These are phyloP conservation scores for Ophiostoma fasciatum DNA, from an alignment of 2,329 filamentous ascomycete species.

Conservation along the genomic window DNA sequence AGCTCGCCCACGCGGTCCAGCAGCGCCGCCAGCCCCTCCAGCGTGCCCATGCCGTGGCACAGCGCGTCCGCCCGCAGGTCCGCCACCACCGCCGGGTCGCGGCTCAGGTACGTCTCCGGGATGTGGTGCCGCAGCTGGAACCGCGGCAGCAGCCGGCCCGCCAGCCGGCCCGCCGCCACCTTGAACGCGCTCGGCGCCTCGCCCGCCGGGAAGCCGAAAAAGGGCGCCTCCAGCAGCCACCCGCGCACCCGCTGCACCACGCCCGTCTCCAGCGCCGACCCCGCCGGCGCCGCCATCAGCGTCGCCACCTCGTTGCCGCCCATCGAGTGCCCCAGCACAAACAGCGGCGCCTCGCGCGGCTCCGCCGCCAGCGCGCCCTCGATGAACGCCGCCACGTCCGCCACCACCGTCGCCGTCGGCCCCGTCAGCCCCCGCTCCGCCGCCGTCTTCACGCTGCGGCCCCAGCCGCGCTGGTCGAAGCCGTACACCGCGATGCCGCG, in stretches of 20 bases:
- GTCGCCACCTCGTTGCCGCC: conserved; percentile 66
- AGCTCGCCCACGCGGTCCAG: conserved; percentile 57
- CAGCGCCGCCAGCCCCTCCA: conserved; percentile 62
- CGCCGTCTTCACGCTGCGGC: conserved; percentile 48
- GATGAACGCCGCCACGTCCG: conserved; percentile 67
- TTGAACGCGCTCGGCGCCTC: conserved; percentile 49
- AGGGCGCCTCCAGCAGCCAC: conserved; percentile 63
- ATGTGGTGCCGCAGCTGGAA: conserved; percentile 53
- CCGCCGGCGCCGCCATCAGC: conserved; percentile 31
- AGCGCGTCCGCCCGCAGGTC: conserved; percentile 51
- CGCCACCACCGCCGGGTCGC: conserved; percentile 49
- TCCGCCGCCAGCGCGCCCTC: conserved; percentile 30
- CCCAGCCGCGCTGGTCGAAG: conserved; percentile 86
- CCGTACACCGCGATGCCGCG: conserved; percentile 61
- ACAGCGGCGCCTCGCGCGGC: conserved; percentile 40
- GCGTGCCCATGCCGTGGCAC: conserved; percentile 69
- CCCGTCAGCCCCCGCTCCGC: conserved; percentile 59
- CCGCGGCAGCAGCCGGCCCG: conserved; percentile 50
- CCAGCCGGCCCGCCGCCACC: conserved; percentile 51
- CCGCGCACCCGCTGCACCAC: conserved; percentile 50
- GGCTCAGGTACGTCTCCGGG: conserved; percentile 46
- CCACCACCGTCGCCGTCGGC: conserved; percentile 54
- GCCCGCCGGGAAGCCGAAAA: conserved; percentile 55
- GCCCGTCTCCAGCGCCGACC: conserved; percentile 26
- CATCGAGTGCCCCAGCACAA: conserved; percentile 86